phyloP scores from a whole-genome alignment of 1,284 basidiomycete species.

The Moesziomyces sp. region DNA sequence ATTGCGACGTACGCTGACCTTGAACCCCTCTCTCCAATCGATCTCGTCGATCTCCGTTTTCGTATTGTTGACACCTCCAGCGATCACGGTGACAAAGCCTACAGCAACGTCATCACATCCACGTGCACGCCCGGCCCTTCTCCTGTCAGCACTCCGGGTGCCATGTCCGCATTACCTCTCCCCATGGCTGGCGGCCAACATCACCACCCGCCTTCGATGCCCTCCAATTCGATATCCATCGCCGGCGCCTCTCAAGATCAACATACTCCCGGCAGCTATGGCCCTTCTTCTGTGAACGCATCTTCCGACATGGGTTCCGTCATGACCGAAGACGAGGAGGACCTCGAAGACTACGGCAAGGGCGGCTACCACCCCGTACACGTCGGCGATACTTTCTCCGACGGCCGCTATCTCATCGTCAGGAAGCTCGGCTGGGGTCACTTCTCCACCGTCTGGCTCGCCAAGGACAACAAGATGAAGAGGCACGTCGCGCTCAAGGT shows the following conservation, averaged over 20 bases:
- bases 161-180: slow-evolving; percentile 36
- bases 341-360: slow-evolving; percentile 68
- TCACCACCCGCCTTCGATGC: slow-evolving; percentile 26
- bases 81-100: slow-evolving; percentile 36
- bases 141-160: slow-evolving; percentile 51
- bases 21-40: too few species aligned
- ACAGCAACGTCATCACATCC: slow-evolving; percentile 53
- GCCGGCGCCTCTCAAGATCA: slow-evolving; percentile 43
- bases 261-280: slow-evolving; percentile 35
- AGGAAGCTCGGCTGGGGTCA: slow-evolving; percentile 98
- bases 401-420: slow-evolving; percentile 88
- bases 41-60: too few species aligned
- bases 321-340: slow-evolving; percentile 69
- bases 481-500: slow-evolving; percentile 98
- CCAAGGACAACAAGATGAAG: slow-evolving; percentile 76
- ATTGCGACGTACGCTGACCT: too few species aligned
- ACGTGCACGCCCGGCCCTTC: slow-evolving; percentile 54
- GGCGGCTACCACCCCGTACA: slow-evolving; percentile 92
- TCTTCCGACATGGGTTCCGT: slow-evolving; percentile 59
- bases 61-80: slow-evolving; percentile 4
- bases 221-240: slow-evolving; percentile 47
- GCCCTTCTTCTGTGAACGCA: slow-evolving; percentile 43
- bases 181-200: slow-evolving; percentile 42
- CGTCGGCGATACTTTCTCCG: slow-evolving; percentile 90
- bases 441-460: slow-evolving; percentile 74